These are phyloP conservation scores for Xylariomycetidae sp. DNA, from an alignment of 2,329 filamentous ascomycete genomes.

Conservation along the genomic window DNA sequence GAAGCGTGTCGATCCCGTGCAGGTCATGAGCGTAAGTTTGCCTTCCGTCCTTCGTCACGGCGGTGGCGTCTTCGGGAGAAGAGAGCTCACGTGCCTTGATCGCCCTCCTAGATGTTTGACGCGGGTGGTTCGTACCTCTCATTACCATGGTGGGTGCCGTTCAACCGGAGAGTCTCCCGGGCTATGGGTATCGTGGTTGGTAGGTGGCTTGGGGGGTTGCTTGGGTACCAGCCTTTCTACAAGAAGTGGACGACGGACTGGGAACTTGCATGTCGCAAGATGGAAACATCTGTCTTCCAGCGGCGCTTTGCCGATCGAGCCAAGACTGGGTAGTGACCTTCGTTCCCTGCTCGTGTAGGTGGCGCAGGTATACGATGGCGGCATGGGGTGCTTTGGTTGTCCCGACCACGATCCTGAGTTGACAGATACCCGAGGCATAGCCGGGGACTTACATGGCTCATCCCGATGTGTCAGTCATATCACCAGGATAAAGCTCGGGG, in stretches of 20 bases:
- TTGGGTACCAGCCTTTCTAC: neutral
- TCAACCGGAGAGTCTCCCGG: slow-evolving; percentile 1
- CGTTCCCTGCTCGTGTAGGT: no score
- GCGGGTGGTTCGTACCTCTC: slow-evolving; percentile 9
- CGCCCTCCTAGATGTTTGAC: slow-evolving; percentile 16
- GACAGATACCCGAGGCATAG: no score
- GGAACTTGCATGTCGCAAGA: neutral
- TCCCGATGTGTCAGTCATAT: no score
- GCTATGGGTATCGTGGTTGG: slow-evolving; percentile 8
- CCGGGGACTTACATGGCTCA: no score
- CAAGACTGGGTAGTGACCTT: no score
- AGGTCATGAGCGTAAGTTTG: slow-evolving; percentile 10
- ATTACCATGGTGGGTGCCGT: slow-evolving; percentile 10
- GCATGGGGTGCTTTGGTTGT: no score
- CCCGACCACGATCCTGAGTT: no score
- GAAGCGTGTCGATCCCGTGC: slow-evolving; percentile 10
- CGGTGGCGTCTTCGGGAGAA: no score
- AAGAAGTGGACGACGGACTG: neutral
- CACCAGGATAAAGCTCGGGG: no score
- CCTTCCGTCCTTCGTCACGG: neutral
- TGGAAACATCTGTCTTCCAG: neutral
- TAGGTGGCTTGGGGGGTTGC: slow-evolving; percentile 1
- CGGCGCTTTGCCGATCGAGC: neutral
- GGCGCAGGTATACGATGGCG: no score
- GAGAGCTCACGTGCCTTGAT: no score